Percentiles rank a stretch among this genome's conserved stretches.
Conservation (phyloP, 164 flowering plant genomes). For the Echeveria elegans region DNA sequence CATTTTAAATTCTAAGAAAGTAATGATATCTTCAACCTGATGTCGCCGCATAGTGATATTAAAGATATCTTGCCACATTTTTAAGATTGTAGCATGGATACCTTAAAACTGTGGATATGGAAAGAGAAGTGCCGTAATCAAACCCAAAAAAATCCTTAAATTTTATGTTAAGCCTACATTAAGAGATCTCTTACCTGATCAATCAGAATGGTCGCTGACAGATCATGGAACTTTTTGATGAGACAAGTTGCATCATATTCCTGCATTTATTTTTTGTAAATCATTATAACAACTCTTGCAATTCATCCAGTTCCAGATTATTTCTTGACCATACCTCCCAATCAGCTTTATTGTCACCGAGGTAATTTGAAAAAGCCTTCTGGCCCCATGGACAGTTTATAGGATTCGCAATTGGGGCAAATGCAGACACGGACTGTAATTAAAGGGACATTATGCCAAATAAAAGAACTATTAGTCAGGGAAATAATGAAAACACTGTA, state of each 20-base stretch:
- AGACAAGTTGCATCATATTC: slow-evolving; percentile 93
- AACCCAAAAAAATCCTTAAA: no score
- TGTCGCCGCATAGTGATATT: no score
- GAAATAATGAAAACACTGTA: background rate
- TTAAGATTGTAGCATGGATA: background rate
- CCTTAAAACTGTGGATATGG: background rate
- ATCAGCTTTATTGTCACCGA: slow-evolving; percentile 66
- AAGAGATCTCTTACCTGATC: slow-evolving; percentile 60
- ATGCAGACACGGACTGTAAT: slow-evolving; percentile 92
- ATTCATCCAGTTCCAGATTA: background rate
- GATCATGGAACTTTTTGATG: slow-evolving; percentile 44
- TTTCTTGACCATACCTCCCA: slow-evolving; percentile 66
- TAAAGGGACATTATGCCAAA: background rate
- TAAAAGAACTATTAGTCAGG: background rate
- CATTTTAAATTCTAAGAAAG: background rate
- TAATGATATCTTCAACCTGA: no score
- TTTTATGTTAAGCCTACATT: no score
- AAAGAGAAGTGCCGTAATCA: background rate
- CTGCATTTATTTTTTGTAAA: slow-evolving; percentile 33
- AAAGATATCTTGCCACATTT: background rate
- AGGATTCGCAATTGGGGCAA: slow-evolving; percentile 86
- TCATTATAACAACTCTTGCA: background rate
- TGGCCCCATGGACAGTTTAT: slow-evolving; percentile 93
- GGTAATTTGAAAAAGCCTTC: slow-evolving; percentile 93
- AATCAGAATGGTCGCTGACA: slow-evolving; percentile 65